These are phyloP conservation scores for Lolium perenne DNA, from an alignment of 176 grass and related monocot genomes.

Conservation along the genomic window DNA sequence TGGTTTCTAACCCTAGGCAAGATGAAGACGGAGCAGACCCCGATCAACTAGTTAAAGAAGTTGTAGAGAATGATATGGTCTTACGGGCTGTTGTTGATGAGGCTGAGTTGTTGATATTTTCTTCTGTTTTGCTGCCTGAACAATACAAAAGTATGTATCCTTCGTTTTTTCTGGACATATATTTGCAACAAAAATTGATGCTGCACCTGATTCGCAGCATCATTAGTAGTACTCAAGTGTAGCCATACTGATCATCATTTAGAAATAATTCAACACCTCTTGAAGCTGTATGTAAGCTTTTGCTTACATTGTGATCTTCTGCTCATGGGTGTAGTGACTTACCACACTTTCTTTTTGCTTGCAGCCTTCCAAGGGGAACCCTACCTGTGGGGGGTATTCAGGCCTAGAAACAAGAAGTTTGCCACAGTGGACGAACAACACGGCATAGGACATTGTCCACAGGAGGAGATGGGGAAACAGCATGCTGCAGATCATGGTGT, in stretches of 20 bases:
- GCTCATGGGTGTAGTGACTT: background rate
- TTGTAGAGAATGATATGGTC: slow-evolving; percentile 51
- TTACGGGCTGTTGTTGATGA: slow-evolving; percentile 15
- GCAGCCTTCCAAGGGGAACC: slow-evolving; percentile 37
- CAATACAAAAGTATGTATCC: slow-evolving; percentile 43
- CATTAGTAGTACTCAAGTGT: background rate
- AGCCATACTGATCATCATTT: background rate
- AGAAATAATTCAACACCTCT: background rate
- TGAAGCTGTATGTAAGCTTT: background rate
- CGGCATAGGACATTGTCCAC: background rate
- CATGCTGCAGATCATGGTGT: background rate
- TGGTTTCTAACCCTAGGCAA: slow-evolving; percentile 29
- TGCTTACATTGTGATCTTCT: background rate
- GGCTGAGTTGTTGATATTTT: slow-evolving; percentile 54
- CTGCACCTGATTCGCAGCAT: background rate
- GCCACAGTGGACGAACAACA: background rate
- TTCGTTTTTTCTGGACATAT: background rate
- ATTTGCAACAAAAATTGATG: background rate
- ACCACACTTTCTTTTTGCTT: background rate
- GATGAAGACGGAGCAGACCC: slow-evolving; percentile 17
- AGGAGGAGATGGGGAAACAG: slow-evolving; percentile 31
- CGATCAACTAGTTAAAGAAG: slow-evolving; percentile 46
- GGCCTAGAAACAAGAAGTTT: slow-evolving; percentile 20
- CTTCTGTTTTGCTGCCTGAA: slow-evolving; percentile 57
- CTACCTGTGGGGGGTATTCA: slow-evolving; percentile 64